Percentiles rank a stretch among this genome's conserved stretches.
Evolutionary conservation across 2,329 filamentous ascomycete species (phyloP).

Genomic region (Microcyclospora pomicola): DNA sequence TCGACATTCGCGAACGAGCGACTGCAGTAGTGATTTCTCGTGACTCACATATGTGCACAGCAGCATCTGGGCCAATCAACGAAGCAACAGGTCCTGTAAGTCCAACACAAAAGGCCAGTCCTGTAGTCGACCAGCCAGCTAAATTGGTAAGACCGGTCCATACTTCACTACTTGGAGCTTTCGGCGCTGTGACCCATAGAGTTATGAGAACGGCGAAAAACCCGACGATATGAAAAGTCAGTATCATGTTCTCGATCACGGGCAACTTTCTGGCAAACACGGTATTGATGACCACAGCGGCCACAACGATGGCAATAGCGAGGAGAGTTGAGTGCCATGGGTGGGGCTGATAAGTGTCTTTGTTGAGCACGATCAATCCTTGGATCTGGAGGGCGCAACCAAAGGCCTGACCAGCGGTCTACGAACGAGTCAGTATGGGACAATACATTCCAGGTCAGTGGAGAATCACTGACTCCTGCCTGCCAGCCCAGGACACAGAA

Average conservation of each 20-base stretch:
- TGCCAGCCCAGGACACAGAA: conserved; percentile 11
- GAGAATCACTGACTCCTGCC: background rate
- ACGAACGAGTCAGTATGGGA: background rate
- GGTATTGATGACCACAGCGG: conserved; percentile 30
- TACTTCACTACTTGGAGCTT: background rate
- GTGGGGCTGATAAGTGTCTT: conserved; percentile 1
- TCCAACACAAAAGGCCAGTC: conserved; percentile 23
- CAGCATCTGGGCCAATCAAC: conserved; percentile 3
- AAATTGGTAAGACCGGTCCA: conserved; percentile 34
- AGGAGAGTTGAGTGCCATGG: conserved; percentile 36
- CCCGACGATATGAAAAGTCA: conserved; percentile 37
- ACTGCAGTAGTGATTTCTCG: too few species aligned
- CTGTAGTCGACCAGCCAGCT: conserved; percentile 31
- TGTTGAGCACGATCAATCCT: conserved; percentile 8
- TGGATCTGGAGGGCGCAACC: conserved; percentile 8
- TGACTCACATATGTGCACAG: conserved; percentile 3
- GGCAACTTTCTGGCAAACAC: conserved; percentile 31
- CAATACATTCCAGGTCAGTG: conserved; percentile 1
- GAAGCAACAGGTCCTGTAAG: background rate
- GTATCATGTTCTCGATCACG: conserved; percentile 33
- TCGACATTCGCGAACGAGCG: too few species aligned
- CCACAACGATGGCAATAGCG: conserved; percentile 28
- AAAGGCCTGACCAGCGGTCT: conserved; percentile 2
- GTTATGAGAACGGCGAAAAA: conserved; percentile 40
- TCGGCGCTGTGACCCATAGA: conserved; percentile 20